Conservation (phyloP, 192 early-diverging fungal species). For the Podila epigama region DNA sequence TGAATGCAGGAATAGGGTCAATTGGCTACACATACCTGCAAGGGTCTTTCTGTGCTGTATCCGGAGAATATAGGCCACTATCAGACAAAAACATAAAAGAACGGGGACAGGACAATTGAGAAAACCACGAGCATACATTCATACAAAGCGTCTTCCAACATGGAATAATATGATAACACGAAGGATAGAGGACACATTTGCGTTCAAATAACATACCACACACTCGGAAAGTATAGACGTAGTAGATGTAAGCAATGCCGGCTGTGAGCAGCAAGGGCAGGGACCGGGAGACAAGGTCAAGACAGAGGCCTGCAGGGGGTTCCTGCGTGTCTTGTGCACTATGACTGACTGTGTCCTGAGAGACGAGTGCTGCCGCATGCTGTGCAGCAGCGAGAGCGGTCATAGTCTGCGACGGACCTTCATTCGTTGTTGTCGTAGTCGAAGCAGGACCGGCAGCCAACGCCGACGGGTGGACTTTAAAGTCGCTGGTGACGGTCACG, state of each 20-base stretch:
- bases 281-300: constrained; percentile 1
- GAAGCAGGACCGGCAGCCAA: background rate
- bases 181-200: too few relatives aligned
- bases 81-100: background rate
- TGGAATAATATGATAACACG: too few relatives aligned
- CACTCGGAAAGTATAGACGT: constrained; percentile 31
- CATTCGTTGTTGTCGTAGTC: background rate
- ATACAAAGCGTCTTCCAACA: too few relatives aligned
- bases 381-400: constrained; percentile 28
- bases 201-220: constrained; percentile 35
- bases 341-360: constrained; percentile 5
- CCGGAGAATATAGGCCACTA: constrained; percentile 25
- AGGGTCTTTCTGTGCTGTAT: constrained; percentile 4
- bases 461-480: constrained; percentile 38
- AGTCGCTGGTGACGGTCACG: constrained; percentile 10
- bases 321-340: background rate
- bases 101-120: background rate
- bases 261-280: constrained; percentile 21
- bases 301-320: background rate
- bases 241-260: constrained; percentile 32
- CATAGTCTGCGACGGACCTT: constrained; percentile 6
- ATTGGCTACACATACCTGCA: too few relatives aligned
- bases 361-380: constrained; percentile 25
- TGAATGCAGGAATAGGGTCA: too few relatives aligned
- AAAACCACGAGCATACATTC: too few relatives aligned